These are phyloP conservation scores for Russula sp. DNA, from an alignment of 768 basidiomycete genomes.

Conservation along the genomic window DNA sequence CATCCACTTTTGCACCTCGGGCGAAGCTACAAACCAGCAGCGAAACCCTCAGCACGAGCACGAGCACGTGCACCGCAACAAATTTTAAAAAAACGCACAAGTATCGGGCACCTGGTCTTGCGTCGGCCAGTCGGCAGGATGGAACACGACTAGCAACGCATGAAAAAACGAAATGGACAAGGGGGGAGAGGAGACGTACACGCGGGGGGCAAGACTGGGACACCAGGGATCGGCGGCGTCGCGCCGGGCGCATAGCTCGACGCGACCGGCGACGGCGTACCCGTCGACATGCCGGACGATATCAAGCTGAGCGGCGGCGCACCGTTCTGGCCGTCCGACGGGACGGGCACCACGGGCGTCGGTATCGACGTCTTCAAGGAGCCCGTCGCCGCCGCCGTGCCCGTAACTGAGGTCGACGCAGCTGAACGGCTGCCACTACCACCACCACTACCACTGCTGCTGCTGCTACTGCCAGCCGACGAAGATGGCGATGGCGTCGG, in stretches of 20 bases:
- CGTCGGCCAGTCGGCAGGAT: constrained; percentile 50
- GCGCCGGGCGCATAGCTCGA: constrained; percentile 55
- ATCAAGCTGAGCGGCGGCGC: constrained; percentile 57
- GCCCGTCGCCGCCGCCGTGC: not conserved
- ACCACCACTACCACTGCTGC: no score
- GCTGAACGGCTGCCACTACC: not conserved
- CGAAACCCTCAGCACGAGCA: no score
- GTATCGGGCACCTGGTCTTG: constrained; percentile 57
- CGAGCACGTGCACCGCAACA: no score
- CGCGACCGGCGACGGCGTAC: constrained; percentile 42
- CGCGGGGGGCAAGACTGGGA: constrained; percentile 56
- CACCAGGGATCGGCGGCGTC: constrained; percentile 56
- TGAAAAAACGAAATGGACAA: not conserved
- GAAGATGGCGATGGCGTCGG: not conserved
- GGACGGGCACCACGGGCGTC: constrained; percentile 2
- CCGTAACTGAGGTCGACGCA: not conserved
- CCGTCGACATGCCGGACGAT: constrained; percentile 57
- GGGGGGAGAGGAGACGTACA: constrained; percentile 39
- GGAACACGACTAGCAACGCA: constrained; percentile 38
- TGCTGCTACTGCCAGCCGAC: not conserved
- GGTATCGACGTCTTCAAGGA: not conserved
- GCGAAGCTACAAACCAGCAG: constrained; percentile 37
- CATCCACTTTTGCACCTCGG: constrained; percentile 70
- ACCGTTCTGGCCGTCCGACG: constrained; percentile 12
- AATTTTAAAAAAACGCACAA: constrained; percentile 36